Base-by-base conservation (phyloP, 441 rosid species). In the Populus hybrid region DNA sequence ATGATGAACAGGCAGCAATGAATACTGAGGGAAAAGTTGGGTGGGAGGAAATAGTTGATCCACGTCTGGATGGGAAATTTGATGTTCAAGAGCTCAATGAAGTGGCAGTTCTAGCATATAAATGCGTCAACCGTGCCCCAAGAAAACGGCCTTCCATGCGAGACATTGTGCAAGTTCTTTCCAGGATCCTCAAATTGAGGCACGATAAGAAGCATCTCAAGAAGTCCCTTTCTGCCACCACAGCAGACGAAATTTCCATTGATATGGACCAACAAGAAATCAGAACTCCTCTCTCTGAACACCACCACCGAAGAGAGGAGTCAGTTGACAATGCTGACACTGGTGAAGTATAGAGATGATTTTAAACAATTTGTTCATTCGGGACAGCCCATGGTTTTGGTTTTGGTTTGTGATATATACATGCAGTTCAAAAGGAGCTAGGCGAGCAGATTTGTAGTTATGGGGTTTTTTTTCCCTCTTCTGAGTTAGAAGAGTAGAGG, bases 11-110 rank as follows among this genome's bases (percentile, higher is more conserved):
- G 99, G 99, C 98, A 1, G 98, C 99, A 6, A 90, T 96, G 97
- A 85, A 87, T 75, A 80, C 88, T 0, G 99, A 91, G 38, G 98
- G 92, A 23, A 91, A 89, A 80, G 90, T 84, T 1, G 98, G 98
- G 59, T 94, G 99, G 99, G 98, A 96, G 82, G 99, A 96, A 90
- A 90, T 96, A 5, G 96, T 81, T 74, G 98, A 96, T 82, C 87
- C 96, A 5, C 85, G 88, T 24, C 82, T 96, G 46, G 98, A 91
- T 11, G 97, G 98, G 28, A 89, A 82, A 72, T 91, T 90, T 18
- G 91, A 94, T 64, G 4, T 86, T 75, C 82, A 87, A 82, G 99
- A 94, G 85, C 90, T 94, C 79, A 91, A 96, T 26, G 94, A 94
- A 79, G 89, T 96, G 61, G 94, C 99, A 38, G 84, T 89, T 71